These are phyloP conservation scores for Saraca asoca DNA, from an alignment of 331 rosid genomes.

Conservation along the genomic window DNA sequence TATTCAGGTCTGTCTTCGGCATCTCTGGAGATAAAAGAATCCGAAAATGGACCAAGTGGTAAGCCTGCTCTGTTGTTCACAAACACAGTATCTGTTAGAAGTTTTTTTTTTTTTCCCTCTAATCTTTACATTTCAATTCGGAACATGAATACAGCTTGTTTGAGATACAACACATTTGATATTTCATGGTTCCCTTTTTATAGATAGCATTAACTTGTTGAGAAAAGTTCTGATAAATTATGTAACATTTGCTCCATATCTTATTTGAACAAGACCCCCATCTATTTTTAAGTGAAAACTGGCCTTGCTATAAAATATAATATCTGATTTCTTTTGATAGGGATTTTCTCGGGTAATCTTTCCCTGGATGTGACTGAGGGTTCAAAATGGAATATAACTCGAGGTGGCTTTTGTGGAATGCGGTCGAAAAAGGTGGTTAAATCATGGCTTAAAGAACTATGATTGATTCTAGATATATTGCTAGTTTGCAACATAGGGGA, in stretches of 20 bases:
- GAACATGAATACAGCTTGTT: background rate
- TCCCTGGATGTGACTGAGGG: constrained; percentile 63
- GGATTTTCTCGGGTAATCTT: constrained; percentile 82
- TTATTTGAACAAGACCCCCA: background rate
- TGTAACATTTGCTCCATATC: background rate
- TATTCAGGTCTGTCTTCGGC: constrained; percentile 78
- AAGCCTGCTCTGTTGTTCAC: constrained; percentile 2
- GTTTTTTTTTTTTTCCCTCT: too few species aligned
- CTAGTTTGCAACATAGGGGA: background rate
- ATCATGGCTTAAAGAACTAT: background rate
- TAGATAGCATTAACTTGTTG: background rate
- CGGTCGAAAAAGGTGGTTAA: constrained; percentile 74
- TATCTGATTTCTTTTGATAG: constrained; percentile 35
- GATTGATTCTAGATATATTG: background rate
- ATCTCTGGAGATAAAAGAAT: constrained; percentile 75
- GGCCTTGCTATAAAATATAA: background rate
- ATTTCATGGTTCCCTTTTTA: background rate
- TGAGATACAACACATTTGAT: background rate
- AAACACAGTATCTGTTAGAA: too few species aligned
- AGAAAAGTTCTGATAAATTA: background rate
- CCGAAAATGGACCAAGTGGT: constrained; percentile 57
- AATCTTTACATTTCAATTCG: background rate
- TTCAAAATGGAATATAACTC: constrained; percentile 63
- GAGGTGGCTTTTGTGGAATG: constrained; percentile 94
- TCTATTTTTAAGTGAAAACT: background rate